These are phyloP conservation scores for Multifurca ochricompacta DNA, from an alignment of 768 basidiomycete genomes.

Conservation along the genomic window DNA sequence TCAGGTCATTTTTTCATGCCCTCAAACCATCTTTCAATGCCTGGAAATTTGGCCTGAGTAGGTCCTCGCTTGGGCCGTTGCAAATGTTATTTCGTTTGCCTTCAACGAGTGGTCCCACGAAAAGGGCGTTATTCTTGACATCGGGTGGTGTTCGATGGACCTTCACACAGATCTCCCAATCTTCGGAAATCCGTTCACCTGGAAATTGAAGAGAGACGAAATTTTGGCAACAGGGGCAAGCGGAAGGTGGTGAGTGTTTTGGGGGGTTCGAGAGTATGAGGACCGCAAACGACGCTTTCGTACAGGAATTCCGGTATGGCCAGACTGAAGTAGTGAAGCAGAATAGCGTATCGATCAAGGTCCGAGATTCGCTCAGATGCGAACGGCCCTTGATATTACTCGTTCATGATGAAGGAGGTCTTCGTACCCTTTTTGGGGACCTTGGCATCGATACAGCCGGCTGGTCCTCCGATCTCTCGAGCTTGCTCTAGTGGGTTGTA, in stretches of 20 bases:
- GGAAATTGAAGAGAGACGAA: constrained; percentile 6
- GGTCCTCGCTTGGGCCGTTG: constrained; percentile 5
- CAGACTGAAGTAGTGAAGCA: constrained; percentile 9
- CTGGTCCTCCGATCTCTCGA: constrained; percentile 6
- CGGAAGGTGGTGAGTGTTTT: constrained; percentile 8
- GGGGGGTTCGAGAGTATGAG: neutral
- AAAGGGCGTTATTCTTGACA: constrained; percentile 14
- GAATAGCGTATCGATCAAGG: neutral
- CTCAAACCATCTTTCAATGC: constrained; percentile 5
- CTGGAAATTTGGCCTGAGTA: constrained; percentile 11
- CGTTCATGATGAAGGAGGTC: constrained; percentile 7
- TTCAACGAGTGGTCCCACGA: constrained; percentile 18
- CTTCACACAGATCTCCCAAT: constrained; percentile 1
- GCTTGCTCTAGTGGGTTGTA: constrained; percentile 9
- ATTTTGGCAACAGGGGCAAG: constrained; percentile 11
- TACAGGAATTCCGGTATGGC: constrained; percentile 11
- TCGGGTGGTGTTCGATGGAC: constrained; percentile 16
- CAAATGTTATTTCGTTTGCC: constrained; percentile 8
- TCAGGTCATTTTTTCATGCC: constrained; percentile 11
- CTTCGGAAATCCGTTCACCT: constrained; percentile 11
- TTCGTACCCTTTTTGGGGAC: neutral
- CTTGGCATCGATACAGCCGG: constrained; percentile 1
- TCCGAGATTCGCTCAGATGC: constrained; percentile 5
- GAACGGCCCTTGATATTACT: constrained; percentile 10
- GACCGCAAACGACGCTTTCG: neutral